A percentile compares a stretch with the other conserved stretches of the same genome.
phyloP scores from a whole-genome alignment of 2,329 filamentous ascomycete species.

The Exophiala viscosa region DNA sequence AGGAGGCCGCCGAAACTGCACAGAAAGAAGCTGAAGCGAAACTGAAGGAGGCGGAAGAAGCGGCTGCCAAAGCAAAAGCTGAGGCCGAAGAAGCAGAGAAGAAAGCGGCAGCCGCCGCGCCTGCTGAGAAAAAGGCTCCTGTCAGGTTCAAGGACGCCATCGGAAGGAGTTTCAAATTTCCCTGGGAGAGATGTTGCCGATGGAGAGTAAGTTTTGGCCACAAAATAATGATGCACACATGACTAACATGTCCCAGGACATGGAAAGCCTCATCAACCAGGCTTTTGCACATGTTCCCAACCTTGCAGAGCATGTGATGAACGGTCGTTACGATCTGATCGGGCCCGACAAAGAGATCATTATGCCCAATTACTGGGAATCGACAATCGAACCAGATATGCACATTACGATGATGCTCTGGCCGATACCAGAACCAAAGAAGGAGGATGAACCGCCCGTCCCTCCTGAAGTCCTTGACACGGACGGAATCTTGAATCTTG shows the following conservation, averaged over 20 bases:
- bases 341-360: conserved; percentile 80
- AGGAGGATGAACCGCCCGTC: conserved; percentile 16
- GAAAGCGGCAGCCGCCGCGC: conserved; percentile 35
- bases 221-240: not conserved
- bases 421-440: conserved; percentile 54
- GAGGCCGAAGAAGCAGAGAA: conserved; percentile 31
- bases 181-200: conserved; percentile 77
- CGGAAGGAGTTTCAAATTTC: conserved; percentile 87
- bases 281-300: conserved; percentile 75
- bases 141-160: conserved; percentile 91
- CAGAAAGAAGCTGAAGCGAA: conserved; percentile 35
- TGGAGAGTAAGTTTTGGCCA: conserved; percentile 63
- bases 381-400: conserved; percentile 75
- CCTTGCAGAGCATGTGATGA: conserved; percentile 70
- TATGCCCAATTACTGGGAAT: conserved; percentile 76
- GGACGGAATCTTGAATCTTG: conserved; percentile 19
- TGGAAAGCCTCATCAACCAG: conserved; percentile 82
- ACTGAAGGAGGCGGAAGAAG: conserved; percentile 32
- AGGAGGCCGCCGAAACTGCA: conserved; percentile 30
- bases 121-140: conserved; percentile 63
- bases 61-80: conserved; percentile 32
- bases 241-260: conserved; percentile 54
- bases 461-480: conserved; percentile 14
- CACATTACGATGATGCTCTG: conserved; percentile 65
- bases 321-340: conserved; percentile 75